These are phyloP conservation scores for Huntiella moniliformis DNA, from an alignment of 2,329 filamentous ascomycete genomes.

Conservation along the genomic window DNA sequence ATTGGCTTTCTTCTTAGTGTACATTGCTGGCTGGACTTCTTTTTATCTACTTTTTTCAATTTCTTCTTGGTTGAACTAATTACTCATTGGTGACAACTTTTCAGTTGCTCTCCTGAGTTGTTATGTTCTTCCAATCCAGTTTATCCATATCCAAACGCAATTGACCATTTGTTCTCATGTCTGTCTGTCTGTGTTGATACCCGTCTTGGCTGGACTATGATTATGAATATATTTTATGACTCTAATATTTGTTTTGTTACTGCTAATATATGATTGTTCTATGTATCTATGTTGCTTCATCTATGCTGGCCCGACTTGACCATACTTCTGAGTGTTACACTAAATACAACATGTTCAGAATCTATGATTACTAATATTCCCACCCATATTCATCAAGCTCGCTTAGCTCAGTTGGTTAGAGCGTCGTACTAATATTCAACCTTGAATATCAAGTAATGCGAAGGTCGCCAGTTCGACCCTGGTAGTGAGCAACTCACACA, in stretches of 20 bases:
- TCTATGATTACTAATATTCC: background rate
- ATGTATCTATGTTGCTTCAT: background rate
- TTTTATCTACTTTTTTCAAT: background rate
- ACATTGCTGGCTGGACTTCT: background rate
- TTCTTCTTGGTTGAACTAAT: background rate
- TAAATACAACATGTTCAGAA: background rate
- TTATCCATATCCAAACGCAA: background rate
- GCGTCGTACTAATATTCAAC: slow-evolving; percentile 10
- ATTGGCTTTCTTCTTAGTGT: background rate
- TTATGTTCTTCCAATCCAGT: background rate
- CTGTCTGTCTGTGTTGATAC: background rate
- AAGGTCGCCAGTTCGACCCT: slow-evolving; percentile 11
- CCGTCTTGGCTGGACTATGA: background rate
- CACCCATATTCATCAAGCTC: background rate
- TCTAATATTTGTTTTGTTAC: background rate
- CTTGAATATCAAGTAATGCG: slow-evolving; percentile 7
- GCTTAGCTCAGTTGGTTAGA: slow-evolving; percentile 11
- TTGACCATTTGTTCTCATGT: background rate
- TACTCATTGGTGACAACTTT: background rate
- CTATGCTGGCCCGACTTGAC: background rate
- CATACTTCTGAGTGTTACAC: background rate
- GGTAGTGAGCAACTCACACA: slow-evolving; percentile 9
- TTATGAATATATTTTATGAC: background rate
- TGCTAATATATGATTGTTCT: background rate
- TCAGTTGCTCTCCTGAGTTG: background rate